phyloP scores from a whole-genome alignment of 371 early-diverging fungal genomes.

The Coelomomyces lativittatus region DNA sequence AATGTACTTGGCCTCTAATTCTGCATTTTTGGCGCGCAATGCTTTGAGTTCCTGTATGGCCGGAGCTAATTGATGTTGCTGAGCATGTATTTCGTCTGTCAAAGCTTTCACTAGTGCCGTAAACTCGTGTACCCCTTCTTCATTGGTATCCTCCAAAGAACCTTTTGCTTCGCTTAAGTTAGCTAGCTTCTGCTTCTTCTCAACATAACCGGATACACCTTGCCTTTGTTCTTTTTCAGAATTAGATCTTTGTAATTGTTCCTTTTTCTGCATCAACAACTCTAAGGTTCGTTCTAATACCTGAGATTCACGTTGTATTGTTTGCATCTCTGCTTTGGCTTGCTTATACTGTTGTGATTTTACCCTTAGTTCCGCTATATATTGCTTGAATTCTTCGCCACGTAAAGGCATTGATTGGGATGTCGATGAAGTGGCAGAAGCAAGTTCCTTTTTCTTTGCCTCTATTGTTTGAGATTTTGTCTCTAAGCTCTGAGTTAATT shows the following conservation, averaged over 20 bases:
- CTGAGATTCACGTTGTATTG: conserved; percentile 17
- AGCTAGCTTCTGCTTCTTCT: conserved; percentile 17
- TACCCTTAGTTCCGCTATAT: conserved; percentile 25
- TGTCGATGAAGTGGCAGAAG: no score
- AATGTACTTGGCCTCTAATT: conserved; percentile 18
- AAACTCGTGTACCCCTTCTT: conserved; percentile 20
- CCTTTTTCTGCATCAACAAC: conserved; percentile 3
- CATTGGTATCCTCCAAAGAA: conserved; percentile 25
- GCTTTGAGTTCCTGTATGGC: conserved; percentile 23
- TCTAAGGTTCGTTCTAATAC: conserved; percentile 27
- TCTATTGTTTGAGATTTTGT: no score
- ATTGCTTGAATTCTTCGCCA: conserved; percentile 37
- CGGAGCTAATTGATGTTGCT: conserved; percentile 19
- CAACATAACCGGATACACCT: conserved; percentile 18
- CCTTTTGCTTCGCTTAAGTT: conserved; percentile 22
- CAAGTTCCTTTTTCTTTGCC: no score
- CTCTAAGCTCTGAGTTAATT: no score
- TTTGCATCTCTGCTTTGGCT: conserved; percentile 22
- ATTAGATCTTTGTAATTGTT: conserved; percentile 8
- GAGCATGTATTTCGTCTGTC: conserved; percentile 15
- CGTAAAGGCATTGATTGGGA: conserved; percentile 7
- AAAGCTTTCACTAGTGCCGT: conserved; percentile 17
- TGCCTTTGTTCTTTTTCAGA: conserved; percentile 11
- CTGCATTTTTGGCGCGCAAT: conserved; percentile 10
- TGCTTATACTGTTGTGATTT: conserved; percentile 27